phyloP scores from a whole-genome alignment of 2,329 filamentous ascomycete genomes.

The Talaromyces albobiverticillius region DNA sequence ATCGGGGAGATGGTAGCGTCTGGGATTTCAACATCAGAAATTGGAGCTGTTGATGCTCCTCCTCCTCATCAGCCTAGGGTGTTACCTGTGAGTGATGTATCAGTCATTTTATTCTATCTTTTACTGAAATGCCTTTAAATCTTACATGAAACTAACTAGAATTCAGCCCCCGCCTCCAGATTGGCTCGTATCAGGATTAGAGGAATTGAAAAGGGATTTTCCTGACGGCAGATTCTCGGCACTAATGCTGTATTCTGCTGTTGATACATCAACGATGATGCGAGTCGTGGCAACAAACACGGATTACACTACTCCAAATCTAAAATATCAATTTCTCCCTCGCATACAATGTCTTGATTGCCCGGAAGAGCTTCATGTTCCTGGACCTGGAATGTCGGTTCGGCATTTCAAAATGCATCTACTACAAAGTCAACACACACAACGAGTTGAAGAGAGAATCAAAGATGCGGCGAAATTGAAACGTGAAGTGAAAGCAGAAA shows the following conservation, averaged over 20 bases:
- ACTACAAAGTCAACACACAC: conserved; percentile 75
- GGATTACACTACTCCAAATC: conserved; percentile 55
- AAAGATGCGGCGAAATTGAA: neutral
- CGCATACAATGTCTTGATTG: conserved; percentile 90
- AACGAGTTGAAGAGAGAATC: conserved; percentile 60
- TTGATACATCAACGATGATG: conserved; percentile 68
- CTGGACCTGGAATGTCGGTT: conserved; percentile 77
- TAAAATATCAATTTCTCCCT: conserved; percentile 80
- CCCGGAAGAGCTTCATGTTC: conserved; percentile 88
- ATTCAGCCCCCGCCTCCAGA: too few relatives aligned
- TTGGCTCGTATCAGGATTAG: conserved; percentile 75
- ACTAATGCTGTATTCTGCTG: conserved; percentile 82
- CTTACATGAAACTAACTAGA: too few relatives aligned
- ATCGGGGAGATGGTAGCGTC: too few relatives aligned
- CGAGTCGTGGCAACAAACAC: conserved; percentile 55
- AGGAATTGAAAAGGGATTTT: conserved; percentile 66
- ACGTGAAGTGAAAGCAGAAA: too few relatives aligned
- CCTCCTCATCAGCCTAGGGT: too few relatives aligned
- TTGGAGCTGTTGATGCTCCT: too few relatives aligned
- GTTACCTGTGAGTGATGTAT: too few relatives aligned
- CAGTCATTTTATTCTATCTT: too few relatives aligned
- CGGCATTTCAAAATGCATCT: conserved; percentile 92
- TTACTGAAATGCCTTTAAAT: too few relatives aligned
- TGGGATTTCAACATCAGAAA: too few relatives aligned
- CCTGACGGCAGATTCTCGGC: conserved; percentile 81